Evolutionary conservation across 371 early-diverging fungal genomes (phyloP).

Genomic region (Mucor plumbeus): DNA sequence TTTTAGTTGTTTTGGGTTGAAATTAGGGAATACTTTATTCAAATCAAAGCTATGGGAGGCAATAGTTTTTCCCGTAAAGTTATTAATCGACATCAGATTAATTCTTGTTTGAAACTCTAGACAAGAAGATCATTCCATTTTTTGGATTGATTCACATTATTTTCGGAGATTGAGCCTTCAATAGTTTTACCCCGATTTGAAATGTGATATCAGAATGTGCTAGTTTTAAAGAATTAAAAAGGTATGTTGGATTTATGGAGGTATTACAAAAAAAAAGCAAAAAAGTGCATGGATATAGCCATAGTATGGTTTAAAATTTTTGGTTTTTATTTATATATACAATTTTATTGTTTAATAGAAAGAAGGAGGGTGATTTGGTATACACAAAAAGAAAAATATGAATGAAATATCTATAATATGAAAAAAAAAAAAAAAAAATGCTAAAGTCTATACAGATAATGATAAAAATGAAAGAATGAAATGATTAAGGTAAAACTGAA

Average conservation of each 20-base stretch:
- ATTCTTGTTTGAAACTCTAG: not conserved
- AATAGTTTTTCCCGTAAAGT: constrained; percentile 1
- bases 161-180: too few relatives aligned
- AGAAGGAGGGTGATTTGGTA: not conserved
- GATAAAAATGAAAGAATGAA: not conserved
- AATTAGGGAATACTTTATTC: not conserved
- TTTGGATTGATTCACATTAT: not conserved
- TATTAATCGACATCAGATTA: not conserved
- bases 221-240: too few relatives aligned
- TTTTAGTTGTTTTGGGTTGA: too few relatives aligned
- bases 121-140: not conserved
- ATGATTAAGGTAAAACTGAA: constrained; percentile 4
- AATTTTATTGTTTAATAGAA: constrained; percentile 13
- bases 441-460: constrained; percentile 8
- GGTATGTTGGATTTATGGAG: too few relatives aligned
- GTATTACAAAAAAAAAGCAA: too few relatives aligned
- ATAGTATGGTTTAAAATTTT: too few relatives aligned
- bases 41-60: not conserved
- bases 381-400: constrained; percentile 1
- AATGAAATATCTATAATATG: not conserved
- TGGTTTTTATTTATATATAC: constrained; percentile 11
- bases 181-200: too few relatives aligned
- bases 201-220: too few relatives aligned
- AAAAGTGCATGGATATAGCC: too few relatives aligned
- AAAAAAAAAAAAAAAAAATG: not conserved